Evolutionary conservation across 2,329 filamentous ascomycete genomes (phyloP), one percentile per base, ranked within the genome.

Genomic region (Colletotrichum tamarilloi): DNA sequence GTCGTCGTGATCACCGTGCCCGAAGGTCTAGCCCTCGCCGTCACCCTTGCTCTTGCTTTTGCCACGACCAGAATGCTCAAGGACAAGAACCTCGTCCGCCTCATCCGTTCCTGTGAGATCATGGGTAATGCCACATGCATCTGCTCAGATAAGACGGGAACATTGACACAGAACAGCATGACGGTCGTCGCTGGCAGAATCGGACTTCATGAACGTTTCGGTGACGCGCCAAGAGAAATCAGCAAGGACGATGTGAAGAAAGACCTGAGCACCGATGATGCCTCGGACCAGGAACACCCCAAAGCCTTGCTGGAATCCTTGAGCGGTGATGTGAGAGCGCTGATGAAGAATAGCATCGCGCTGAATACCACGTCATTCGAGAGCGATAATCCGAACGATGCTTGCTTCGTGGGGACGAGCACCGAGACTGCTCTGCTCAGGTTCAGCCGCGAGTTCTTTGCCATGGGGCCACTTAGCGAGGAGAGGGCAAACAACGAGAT

Each of bases 121-220:
- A 92, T 92, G 90, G 90, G 90, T 22, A 91, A 91, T 75, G 89
- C 89, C 9, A 92, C 90, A 0, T 90, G 87, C 12, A 87, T 92
- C 62, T 92, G 90, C 78, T 92, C 90, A 0, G 91, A 92, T 76
- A 92, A 92, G 79, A 92, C 90, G 0, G 91, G 91, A 5, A 92
- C 91, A 1, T 81, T 92, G 28, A 92, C 90, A 0, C 87, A 91
- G 76, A 91, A 92, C 75, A 87, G 88, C 75, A 92, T 92, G 90
- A 88, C 84, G 3, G 87, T 90, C 2, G 89, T 91, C 16, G 84
- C 86, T 26, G 90, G 89, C 7, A 88, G 87, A 5, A 77, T 92
- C n/a, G 90, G 90, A 4, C 46, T 81, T 5, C 79, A 81, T 9
- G 77, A 78, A 14, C 77, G 76, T 38, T 85, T 84, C 58, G 81